phyloP scores from a whole-genome alignment of 2,329 filamentous ascomycete species.

The Incumbomyces lentus region DNA sequence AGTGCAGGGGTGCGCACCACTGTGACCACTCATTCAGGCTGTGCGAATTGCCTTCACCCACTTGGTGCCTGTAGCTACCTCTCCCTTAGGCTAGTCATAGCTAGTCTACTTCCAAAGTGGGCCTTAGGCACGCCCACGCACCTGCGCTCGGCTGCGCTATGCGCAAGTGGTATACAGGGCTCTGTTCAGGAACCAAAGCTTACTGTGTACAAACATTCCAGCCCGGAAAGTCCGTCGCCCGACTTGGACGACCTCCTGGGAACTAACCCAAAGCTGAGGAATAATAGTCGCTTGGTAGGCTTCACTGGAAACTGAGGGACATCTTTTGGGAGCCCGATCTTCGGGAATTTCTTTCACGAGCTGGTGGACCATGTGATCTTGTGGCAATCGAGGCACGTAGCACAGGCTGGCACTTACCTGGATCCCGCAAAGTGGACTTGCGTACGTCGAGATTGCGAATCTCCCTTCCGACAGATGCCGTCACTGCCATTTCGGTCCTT shows the following conservation, averaged over 20 bases:
- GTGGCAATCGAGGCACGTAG: not conserved
- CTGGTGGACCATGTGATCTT: not conserved
- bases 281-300: too few species aligned
- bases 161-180: too few species aligned
- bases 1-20: not conserved
- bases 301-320: too few species aligned
- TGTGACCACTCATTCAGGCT: not conserved
- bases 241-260: too few species aligned
- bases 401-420: conserved; percentile 1
- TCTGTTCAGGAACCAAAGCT: too few species aligned
- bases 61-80: not conserved
- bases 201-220: too few species aligned
- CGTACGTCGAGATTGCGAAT: conserved; percentile 7
- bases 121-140: not conserved
- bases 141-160: not conserved
- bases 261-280: too few species aligned
- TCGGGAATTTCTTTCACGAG: too few species aligned
- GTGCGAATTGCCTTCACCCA: not conserved
- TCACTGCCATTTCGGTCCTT: not conserved
- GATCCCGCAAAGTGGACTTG: not conserved
- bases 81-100: not conserved
- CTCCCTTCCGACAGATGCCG: not conserved
- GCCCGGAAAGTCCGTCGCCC: too few species aligned
- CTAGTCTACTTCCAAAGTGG: not conserved
- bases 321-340: too few species aligned